Evolutionary conservation across 257 asterid species (phyloP), one percentile per base, ranked within the genome.

Genomic region (Gentiana straminea): DNA sequence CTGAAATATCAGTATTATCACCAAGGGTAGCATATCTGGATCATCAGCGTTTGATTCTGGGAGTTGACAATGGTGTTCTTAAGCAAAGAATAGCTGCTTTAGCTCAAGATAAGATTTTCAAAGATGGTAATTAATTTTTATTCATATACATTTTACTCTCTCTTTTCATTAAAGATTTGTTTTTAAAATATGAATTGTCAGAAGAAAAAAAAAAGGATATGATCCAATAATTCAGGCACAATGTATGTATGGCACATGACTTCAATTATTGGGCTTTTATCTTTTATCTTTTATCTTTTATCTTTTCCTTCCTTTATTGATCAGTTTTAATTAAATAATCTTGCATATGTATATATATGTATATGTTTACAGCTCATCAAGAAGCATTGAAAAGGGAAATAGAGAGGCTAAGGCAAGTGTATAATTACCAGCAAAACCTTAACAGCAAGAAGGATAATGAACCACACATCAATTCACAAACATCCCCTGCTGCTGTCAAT

Each of bases 51-150:
- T 61, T 90, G 70, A 81, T 84, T 54, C 77, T 90, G 10, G 79
- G 81, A 60, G 91, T 86, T 15, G 98, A 90, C 68, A 90, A 90
- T 73, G 81, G 94, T 61, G 91, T 81, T 62, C 91, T 90, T 75
- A 90, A 84, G 80, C 98, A 90, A 76, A 80, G 95, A 65, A 84
- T 90, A 8, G 96, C 97, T 49, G 97, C 97, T 67, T 81, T 90
- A 50, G 89, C 94, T 47, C 96, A 90, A 66, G 97, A 90, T 73
- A 84, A 90, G 73, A 73, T 90, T 54, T 86, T 90, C 75, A 90
- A 86, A 77, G 96, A 90, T 64, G 97, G 97, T 89, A 69, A 70
- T 48, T 8, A 15, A 4, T 39, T 34, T 13, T 2, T 4, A 41
- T 41, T 41, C 2, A 3, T 39, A 3, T 1, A 5, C 9, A 5